A percentile compares a stretch with the other conserved stretches of the same genome.
These are phyloP conservation scores for Beta macrorhiza DNA, from an alignment of 179 eudicot genomes.

Conservation along the genomic window DNA sequence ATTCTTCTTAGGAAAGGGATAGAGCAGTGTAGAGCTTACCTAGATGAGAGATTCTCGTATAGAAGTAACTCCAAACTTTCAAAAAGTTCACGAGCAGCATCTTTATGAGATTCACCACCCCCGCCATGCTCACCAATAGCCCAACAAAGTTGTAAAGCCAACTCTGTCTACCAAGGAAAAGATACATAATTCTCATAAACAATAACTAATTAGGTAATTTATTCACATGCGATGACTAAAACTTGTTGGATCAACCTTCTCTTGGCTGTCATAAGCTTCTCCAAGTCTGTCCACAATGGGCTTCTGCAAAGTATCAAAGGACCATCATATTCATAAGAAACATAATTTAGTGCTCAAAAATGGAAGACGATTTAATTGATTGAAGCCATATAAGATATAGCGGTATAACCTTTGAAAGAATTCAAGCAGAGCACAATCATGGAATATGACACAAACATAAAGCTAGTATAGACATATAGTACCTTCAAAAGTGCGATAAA, in stretches of 20 bases:
- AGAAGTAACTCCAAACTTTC: conserved; percentile 93
- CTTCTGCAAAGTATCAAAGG: conserved; percentile 58
- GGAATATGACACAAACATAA: neutral
- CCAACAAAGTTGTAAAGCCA: conserved; percentile 95
- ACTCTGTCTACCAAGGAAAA: conserved; percentile 62
- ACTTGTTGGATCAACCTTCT: conserved; percentile 50
- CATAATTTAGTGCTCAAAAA: neutral
- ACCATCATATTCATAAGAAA: conserved; percentile 11
- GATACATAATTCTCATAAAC: neutral
- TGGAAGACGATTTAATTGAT: neutral
- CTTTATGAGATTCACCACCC: conserved; percentile 85
- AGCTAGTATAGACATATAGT: conserved; percentile 11
- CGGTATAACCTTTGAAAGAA: neutral
- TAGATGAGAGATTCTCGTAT: conserved; percentile 91
- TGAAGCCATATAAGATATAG: neutral
- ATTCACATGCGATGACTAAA: conserved; percentile 3
- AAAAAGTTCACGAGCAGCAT: conserved; percentile 96
- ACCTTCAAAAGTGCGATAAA: conserved; percentile 93
- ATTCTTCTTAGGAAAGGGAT: conserved; percentile 1
- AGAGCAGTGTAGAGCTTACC: conserved; percentile 41
- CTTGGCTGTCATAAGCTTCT: conserved; percentile 93
- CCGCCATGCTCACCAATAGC: conserved; percentile 99
- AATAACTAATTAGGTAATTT: neutral
- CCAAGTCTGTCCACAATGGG: conserved; percentile 94
- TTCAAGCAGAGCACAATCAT: conserved; percentile 6